Evolutionary conservation across 495 filamentous ascomycete genomes (phyloP).

Genomic region (Aspergillus mulundensis): DNA sequence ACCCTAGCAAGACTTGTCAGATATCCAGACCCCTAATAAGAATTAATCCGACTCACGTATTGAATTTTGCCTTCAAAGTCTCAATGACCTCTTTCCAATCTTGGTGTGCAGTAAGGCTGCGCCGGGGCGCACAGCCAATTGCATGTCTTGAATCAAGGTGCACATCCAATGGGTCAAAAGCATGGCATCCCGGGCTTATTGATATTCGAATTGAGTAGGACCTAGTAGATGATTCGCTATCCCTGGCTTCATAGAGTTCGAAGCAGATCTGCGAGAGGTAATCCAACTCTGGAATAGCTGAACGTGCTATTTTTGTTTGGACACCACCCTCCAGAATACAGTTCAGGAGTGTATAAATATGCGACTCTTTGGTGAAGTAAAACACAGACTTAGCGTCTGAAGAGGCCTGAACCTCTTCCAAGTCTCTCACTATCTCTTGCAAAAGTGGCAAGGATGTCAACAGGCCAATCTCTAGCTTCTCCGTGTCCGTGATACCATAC

Average conservation of each 20-base stretch:
- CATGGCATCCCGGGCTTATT: slow-evolving; percentile 91
- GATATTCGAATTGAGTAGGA: slow-evolving; percentile 95
- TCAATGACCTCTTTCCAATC: slow-evolving; percentile 97
- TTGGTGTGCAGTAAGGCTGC: slow-evolving; percentile 84
- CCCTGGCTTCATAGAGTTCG: slow-evolving; percentile 92
- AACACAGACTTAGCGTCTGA: slow-evolving; percentile 91
- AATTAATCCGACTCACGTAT: slow-evolving; percentile 60
- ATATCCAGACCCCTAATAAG: not conserved
- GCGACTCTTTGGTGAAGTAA: slow-evolving; percentile 98
- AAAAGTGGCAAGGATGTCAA: slow-evolving; percentile 88
- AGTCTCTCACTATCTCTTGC: slow-evolving; percentile 90
- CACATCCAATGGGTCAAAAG: slow-evolving; percentile 91
- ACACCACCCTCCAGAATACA: slow-evolving; percentile 97
- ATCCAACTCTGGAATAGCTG: slow-evolving; percentile 92
- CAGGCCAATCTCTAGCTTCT: slow-evolving; percentile 96
- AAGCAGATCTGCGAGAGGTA: slow-evolving; percentile 98
- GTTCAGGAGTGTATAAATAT: slow-evolving; percentile 97
- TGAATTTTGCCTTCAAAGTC: slow-evolving; percentile 88
- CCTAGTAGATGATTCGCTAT: slow-evolving; percentile 66
- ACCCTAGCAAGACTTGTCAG: slow-evolving; percentile 52
- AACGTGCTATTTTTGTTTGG: slow-evolving; percentile 84
- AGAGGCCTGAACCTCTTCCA: slow-evolving; percentile 96
- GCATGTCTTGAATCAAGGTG: slow-evolving; percentile 92
- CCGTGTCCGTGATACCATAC: slow-evolving; percentile 88
- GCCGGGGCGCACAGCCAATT: slow-evolving; percentile 83